Base-by-base conservation (phyloP, 2,329 filamentous ascomycete genomes). In the Ophiostoma piceae region DNA sequence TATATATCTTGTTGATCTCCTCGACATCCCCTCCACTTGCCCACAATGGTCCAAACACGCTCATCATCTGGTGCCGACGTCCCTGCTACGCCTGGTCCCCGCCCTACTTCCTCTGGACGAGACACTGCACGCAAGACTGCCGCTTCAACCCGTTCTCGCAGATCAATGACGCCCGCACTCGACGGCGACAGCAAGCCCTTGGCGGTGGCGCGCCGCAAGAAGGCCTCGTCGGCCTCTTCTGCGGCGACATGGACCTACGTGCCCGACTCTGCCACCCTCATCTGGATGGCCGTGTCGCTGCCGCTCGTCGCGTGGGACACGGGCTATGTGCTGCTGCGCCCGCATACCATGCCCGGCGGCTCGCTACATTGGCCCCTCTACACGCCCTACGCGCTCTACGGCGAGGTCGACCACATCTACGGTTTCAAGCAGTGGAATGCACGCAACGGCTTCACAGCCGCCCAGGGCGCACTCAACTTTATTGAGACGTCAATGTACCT, bases 251-350 rank as follows among this genome's bases (percentile, higher is more conserved):
- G 80, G 80, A 73, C 77, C 39, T 84, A 87, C 78, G 75, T 79
- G 5, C 85, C 85, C 5, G 79, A 82, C 8, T 71, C 75, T 1
- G 69, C 77, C 0, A 84, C 82, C 29, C 84, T 92, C 62, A 74
- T 88, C 73, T 96, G 92, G 92, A 83, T 96, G 35, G 79, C 84
- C 71, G 73, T 94, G 72, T 93, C 91, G 26, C 80, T 95, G 19
- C 92, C 91, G 1, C 84, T 96, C 71, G 92, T 96, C 67, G 76
- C 87, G 67, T 96, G 93, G 93, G 93, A 97, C 80, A 86, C 86
- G 39, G 82, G 83, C 71, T 97, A 96, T 81, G 87, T 96, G 54
- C 82, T 96, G 66, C 81, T 91, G 69, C 91, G 93, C 26, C 93
- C 93, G 39, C 86, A 89, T 78, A 91, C 88, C 70, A 95, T 97